Evolutionary conservation across 2,329 filamentous ascomycete species (phyloP).

Genomic region (Penicillium sp.): DNA sequence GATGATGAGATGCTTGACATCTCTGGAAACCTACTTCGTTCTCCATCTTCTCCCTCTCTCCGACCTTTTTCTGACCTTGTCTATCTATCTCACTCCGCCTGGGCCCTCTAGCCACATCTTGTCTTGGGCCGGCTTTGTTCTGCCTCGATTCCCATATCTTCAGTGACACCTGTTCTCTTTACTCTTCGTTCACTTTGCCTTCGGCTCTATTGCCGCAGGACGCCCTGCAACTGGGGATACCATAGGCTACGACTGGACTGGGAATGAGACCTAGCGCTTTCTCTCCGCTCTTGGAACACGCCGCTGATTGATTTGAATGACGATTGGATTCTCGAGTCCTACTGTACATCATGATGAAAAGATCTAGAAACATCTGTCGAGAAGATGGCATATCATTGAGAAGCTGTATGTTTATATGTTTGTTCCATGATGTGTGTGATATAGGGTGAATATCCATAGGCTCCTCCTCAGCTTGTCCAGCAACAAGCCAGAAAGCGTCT

Average conservation of each 20-base stretch:
- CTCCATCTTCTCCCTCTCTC: background rate
- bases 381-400: background rate
- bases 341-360: slow-evolving; percentile 10
- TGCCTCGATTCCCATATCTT: background rate
- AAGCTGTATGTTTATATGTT: background rate
- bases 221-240: background rate
- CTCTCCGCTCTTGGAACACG: background rate
- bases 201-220: background rate
- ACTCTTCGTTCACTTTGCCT: background rate
- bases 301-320: slow-evolving; percentile 1
- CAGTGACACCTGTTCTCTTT: background rate
- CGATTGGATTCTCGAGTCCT: slow-evolving; percentile 5
- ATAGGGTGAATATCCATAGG: background rate
- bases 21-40: background rate
- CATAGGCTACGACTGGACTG: background rate
- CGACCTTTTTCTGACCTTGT: background rate
- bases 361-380: background rate
- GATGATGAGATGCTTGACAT: slow-evolving; percentile 24
- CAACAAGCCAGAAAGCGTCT: background rate
- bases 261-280: background rate
- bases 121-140: background rate
- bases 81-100: background rate
- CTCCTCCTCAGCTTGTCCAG: too few species aligned
- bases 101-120: background rate
- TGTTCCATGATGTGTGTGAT: background rate